These are phyloP conservation scores for Bryoerythrophyllum caledonicum DNA, from an alignment of 225 moss, liverwort and hornwort genomes.

Conservation along the genomic window DNA sequence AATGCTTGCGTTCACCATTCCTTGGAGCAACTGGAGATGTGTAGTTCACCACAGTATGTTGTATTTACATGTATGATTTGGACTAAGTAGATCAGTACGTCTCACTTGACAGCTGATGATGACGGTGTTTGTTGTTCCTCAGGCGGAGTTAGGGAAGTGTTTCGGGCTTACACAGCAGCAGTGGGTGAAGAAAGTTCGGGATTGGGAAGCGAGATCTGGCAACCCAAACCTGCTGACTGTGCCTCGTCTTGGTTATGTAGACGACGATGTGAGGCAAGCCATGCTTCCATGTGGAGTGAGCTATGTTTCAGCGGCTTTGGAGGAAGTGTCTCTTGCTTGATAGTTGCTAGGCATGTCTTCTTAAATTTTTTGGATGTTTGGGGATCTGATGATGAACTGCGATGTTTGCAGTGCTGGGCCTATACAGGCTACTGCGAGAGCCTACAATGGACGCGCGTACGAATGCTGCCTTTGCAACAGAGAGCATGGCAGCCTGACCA, in stretches of 20 bases:
- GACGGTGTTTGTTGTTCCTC: neutral
- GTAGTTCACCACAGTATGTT: neutral
- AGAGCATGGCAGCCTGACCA: constrained; percentile 17
- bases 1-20: neutral
- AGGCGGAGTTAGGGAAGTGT: constrained; percentile 38
- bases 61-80: neutral
- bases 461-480: constrained; percentile 37
- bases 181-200: constrained; percentile 27
- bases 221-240: constrained; percentile 37
- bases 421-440: constrained; percentile 22
- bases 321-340: neutral
- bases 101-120: neutral
- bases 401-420: constrained; percentile 25
- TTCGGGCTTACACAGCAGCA: constrained; percentile 31
- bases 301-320: neutral
- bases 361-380: neutral
- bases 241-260: constrained; percentile 30
- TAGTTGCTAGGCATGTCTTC: neutral
- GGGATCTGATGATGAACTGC: constrained; percentile 2
- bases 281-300: neutral
- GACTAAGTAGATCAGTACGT: neutral
- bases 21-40: neutral
- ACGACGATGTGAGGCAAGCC: constrained; percentile 19
- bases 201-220: constrained; percentile 38
- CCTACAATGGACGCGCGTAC: constrained; percentile 33